These are phyloP conservation scores for Talaromyces adpressus DNA, from an alignment of 495 filamentous ascomycete genomes.

Conservation along the genomic window DNA sequence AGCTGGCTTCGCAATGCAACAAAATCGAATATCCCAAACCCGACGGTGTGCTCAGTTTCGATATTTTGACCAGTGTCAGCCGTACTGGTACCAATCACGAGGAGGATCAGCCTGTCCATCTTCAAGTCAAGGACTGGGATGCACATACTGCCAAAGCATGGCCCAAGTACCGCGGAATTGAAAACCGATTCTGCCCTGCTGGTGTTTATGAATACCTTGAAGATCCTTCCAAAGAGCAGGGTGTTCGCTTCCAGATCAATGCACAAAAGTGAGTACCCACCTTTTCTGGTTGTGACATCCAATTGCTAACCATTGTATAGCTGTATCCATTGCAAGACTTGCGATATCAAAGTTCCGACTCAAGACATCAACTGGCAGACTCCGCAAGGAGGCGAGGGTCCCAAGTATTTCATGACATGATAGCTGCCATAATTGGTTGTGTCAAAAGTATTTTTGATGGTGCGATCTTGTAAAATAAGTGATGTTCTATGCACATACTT, in stretches of 20 bases:
- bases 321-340: constrained; percentile 99
- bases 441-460: background rate
- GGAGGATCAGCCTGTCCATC: constrained; percentile 94
- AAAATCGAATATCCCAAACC: constrained; percentile 98
- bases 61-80: constrained; percentile 89
- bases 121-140: constrained; percentile 93
- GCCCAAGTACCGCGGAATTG: constrained; percentile 83
- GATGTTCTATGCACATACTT: constrained; percentile 2
- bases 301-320: constrained; percentile 32
- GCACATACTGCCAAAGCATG: constrained; percentile 74
- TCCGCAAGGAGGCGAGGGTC: constrained; percentile 92
- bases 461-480: background rate
- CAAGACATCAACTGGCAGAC: constrained; percentile 98
- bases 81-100: constrained; percentile 97
- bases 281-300: background rate
- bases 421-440: background rate
- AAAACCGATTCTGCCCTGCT: constrained; percentile 99
- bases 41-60: constrained; percentile 87
- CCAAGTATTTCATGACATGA: constrained; percentile 91
- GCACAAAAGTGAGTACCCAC: constrained; percentile 76
- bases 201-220: constrained; percentile 98
- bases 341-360: constrained; percentile 93
- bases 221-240: constrained; percentile 71
- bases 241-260: constrained; percentile 96
- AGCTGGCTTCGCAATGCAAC: constrained; percentile 64